Percentiles rank a stretch among this genome's conserved stretches.
phyloP scores from a whole-genome alignment of 306 rosid species.

The Quercus mongolica region DNA sequence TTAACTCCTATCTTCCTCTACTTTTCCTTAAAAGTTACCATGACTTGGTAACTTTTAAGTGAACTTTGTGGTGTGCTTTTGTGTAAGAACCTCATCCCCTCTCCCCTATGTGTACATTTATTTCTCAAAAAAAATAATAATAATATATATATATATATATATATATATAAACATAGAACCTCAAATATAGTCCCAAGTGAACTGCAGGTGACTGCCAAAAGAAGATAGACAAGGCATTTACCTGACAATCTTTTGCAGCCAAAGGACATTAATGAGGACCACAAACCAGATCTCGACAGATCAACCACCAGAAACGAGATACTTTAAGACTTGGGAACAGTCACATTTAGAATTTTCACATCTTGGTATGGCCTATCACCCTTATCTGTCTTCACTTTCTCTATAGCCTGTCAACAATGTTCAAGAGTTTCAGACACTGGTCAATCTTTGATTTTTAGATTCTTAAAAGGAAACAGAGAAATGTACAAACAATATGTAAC shows the following conservation, averaged over 20 bases:
- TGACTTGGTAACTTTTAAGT: too few relatives aligned
- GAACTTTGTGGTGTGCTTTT: too few relatives aligned
- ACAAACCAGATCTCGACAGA: neutral
- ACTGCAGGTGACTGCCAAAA: neutral
- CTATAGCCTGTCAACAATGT: constrained; percentile 60
- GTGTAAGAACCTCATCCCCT: too few relatives aligned
- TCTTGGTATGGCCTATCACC: constrained; percentile 85
- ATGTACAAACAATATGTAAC: neutral
- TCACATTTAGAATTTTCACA: constrained; percentile 87
- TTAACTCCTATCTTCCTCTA: neutral
- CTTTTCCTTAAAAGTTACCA: neutral
- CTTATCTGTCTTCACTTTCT: constrained; percentile 91
- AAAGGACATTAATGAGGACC: neutral
- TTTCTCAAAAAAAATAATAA: too few relatives aligned
- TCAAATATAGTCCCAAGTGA: neutral
- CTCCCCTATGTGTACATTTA: too few relatives aligned
- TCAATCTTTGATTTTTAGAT: neutral
- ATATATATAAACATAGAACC: neutral
- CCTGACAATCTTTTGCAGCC: constrained; percentile 14
- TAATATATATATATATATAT: too few relatives aligned
- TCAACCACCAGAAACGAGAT: neutral
- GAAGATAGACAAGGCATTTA: neutral
- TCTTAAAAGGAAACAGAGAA: neutral
- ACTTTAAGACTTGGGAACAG: constrained; percentile 84
- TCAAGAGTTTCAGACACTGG: constrained; percentile 9